A percentile compares a stretch with the other conserved stretches of the same genome.
These are phyloP conservation scores for Fereydounia khargensis DNA, from an alignment of 1,284 basidiomycete genomes.

Conservation along the genomic window DNA sequence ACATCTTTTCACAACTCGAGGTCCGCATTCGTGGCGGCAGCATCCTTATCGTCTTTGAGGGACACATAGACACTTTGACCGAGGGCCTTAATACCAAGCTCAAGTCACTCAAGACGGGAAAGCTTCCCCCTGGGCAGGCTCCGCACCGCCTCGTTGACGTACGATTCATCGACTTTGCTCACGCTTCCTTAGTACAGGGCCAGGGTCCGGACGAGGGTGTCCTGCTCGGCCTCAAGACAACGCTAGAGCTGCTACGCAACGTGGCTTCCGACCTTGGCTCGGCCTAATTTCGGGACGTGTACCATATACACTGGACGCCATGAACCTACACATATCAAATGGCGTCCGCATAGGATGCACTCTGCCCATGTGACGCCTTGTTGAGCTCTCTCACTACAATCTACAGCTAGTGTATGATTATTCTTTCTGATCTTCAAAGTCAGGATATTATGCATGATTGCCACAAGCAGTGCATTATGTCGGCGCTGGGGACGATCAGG, in stretches of 20 bases:
- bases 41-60: slow-evolving; percentile 81
- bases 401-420: too few relatives aligned
- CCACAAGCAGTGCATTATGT: too few relatives aligned
- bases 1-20: slow-evolving; percentile 65
- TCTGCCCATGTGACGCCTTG: too few relatives aligned
- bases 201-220: slow-evolving; percentile 78
- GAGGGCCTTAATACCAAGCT: slow-evolving; percentile 9
- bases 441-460: too few relatives aligned
- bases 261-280: not conserved
- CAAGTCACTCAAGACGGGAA: not conserved
- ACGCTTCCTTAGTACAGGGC: slow-evolving; percentile 70
- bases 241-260: slow-evolving; percentile 39
- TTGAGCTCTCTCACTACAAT: too few relatives aligned
- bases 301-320: too few relatives aligned
- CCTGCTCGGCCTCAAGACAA: slow-evolving; percentile 69
- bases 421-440: too few relatives aligned
- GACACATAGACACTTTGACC: slow-evolving; percentile 58
- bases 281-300: too few relatives aligned
- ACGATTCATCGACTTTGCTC: slow-evolving; percentile 90
- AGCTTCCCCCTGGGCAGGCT: slow-evolving; percentile 9
- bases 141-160: slow-evolving; percentile 62
- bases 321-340: too few relatives aligned
- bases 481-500: too few relatives aligned
- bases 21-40: slow-evolving; percentile 79
- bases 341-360: too few relatives aligned